Base-by-base conservation (phyloP, 345 rosid genomes). In the Erodium maritimum region DNA sequence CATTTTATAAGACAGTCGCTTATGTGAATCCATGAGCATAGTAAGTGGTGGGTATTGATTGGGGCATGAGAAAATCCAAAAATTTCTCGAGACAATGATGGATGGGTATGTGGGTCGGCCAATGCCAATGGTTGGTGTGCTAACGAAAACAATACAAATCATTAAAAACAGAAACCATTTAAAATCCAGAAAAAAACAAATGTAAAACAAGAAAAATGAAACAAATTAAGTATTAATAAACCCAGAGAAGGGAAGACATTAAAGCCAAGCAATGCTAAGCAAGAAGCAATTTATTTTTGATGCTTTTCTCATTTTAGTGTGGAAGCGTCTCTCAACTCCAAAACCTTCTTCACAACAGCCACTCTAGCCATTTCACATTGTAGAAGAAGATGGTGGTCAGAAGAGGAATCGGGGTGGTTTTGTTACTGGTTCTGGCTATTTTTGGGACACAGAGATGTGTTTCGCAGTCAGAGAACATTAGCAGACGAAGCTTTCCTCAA, bases 401-500 rank as follows among this genome's bases (percentile, higher is more conserved):
- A 22, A 56, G 45, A 25, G 61, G 21, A 61, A 55, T 66, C 65
- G 68, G 50, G 54, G 12, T 65, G 61, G 54, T 33, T 7, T 9
- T 23, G 29, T 1, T 56, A 3, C 20, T 21, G 19, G 13, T 67
- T 64, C 45, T 61, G 52, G 56, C 20, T 18, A 61, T 67, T 51
- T 21, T 69, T 55, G 68, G 60, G 50, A 42, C 50, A 51, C 71
- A 60, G 29, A 63, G 64, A 42, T 70, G 73, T 51, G 56, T 58
- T 19, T 61, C 45, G 25, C 61, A 22, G 9, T 50, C 72, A 12
- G 29, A 34, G 22, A 21, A 25, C 58, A 74, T 79, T 8, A 68
- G 23, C 64, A 65, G 83, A 21, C 60, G 65, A 12, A 82, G 84
- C 56, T 85, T 85, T 59, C 88, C 93, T 0, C 55, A 80, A 6